Evolutionary conservation across 768 basidiomycete species (phyloP), one percentile per base, ranked within the genome.

Genomic region (Tulasnella sp.): DNA sequence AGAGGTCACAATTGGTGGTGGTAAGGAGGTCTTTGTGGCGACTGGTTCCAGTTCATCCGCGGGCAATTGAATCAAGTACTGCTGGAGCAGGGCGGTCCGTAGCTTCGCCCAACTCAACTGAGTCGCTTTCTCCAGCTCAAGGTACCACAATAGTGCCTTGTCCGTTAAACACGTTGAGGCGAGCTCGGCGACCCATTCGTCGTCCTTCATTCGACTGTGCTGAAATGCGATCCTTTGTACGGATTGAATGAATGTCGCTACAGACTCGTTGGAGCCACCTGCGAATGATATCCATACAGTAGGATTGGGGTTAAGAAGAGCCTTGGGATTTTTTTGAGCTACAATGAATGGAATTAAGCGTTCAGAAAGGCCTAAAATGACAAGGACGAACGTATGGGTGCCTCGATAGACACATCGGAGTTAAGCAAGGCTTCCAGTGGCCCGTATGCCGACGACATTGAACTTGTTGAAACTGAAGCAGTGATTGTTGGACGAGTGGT

Each of bases 261-360:
- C 74, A 40, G 22, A n/a, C n/a, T 75, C 74, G 40, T 75, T 48
- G 74, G 74, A 24, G 40, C n/a, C 41, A 34, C 74, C 74, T 28
- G 74, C 37, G 24, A 75, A 75, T 31, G 46, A 34, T 28, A 75
- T 28, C 74, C 74, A 75, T 24, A 34, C 41, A 3, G 28, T 31
- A 20, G 64, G 28, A 69, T 28, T 69, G 18, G 28, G 64, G 31
- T 28, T 24, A 20, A 28, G 64, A 69, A 37, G 31, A 28, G n/a
- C n/a, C n/a, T n/a, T n/a, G n/a, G n/a, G n/a, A n/a, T n/a, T n/a
- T n/a, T n/a, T n/a, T n/a, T n/a, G n/a, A n/a, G n/a, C n/a, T n/a
- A n/a, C n/a, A n/a, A n/a, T n/a, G n/a, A n/a, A n/a, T n/a, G n/a
- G n/a, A n/a, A n/a, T n/a, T n/a, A n/a, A n/a, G n/a, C n/a, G n/a